Evolutionary conservation across 2,329 filamentous ascomycete genomes (phyloP), one percentile per base, ranked within the genome.

Genomic region (Paecilomyces fulvus): DNA sequence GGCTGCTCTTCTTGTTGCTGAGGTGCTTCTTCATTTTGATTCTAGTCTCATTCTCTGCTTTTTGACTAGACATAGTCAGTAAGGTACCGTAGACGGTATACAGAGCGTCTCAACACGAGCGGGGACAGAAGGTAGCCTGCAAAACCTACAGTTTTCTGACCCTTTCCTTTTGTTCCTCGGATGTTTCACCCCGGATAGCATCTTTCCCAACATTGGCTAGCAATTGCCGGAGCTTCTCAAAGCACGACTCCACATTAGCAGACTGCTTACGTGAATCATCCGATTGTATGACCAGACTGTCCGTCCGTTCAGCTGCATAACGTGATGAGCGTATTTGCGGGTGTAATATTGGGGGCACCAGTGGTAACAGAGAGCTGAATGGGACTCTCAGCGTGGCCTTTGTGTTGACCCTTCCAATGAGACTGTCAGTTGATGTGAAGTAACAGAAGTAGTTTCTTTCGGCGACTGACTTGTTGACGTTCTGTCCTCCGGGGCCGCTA

Each of bases 401-500:
- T 33, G 84, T 84, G 66, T 83, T 85, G 60, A 85, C 80, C 76
- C 84, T 86, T 68, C 55, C 33, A 10, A 48, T 37, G 52, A n/a
- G 28, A 30, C 30, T 21, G 28, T 53, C 49, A 57, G 12, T 33
- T 48, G 12, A 11, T 20, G 7, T 28, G 20, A 31, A 21, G 20
- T 23, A 31, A 17, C 30, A 51, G 25, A 17, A 52, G 20, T 37
- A 52, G 60, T n/a, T 43, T 12, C 12, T 25, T 20, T 14, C 3
- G 56, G 56, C 53, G 54, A 66, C 76, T 61, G 70, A 86, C 84
- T 87, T 87, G 72, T 87, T 87, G 56, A 87, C 84, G 73, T 87
- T 86, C 68, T 87, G 84, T 10, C 84, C 84, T 53, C 84, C 84
- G 17, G 84, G 84, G 3, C 84, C 84, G 54, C 83, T 84, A 2